Evolutionary conservation across 2,329 filamentous ascomycete genomes (phyloP).

Genomic region (Hirsutella thompsonii): DNA sequence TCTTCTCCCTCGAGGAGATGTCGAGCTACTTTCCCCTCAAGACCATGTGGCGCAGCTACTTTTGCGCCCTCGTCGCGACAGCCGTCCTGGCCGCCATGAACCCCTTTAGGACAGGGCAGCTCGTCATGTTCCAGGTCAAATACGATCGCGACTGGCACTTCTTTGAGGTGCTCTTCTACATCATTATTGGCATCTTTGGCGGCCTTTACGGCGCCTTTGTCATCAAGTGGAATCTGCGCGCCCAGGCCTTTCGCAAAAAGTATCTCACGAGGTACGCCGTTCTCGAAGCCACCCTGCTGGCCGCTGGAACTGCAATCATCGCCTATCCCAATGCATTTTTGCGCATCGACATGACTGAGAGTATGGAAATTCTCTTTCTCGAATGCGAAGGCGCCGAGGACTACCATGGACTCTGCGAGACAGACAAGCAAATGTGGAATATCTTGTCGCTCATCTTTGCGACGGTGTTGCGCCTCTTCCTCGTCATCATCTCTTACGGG

Average conservation of each 20-base stretch:
- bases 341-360: slow-evolving; percentile 96
- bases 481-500: slow-evolving; percentile 93
- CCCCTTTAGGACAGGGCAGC: slow-evolving; percentile 87
- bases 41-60: slow-evolving; percentile 96
- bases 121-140: slow-evolving; percentile 97
- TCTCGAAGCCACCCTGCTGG: slow-evolving; percentile 73
- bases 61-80: slow-evolving; percentile 90
- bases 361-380: slow-evolving; percentile 94
- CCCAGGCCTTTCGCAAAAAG: slow-evolving; percentile 86
- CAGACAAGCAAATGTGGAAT: slow-evolving; percentile 62
- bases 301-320: slow-evolving; percentile 74
- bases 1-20: slow-evolving; percentile 98
- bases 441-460: slow-evolving; percentile 67
- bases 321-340: slow-evolving; percentile 95
- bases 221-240: slow-evolving; percentile 92
- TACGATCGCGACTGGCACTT: slow-evolving; percentile 98
- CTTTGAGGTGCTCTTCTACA: slow-evolving; percentile 88
- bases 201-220: slow-evolving; percentile 93
- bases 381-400: slow-evolving; percentile 85
- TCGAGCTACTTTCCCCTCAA: slow-evolving; percentile 92
- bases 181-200: slow-evolving; percentile 83
- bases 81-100: slow-evolving; percentile 92
- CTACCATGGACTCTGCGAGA: slow-evolving; percentile 80
- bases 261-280: slow-evolving; percentile 77
- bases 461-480: slow-evolving; percentile 64